Conservation (phyloP, 148 eudicot genomes). For the Amaranthus hypochondriacus region DNA sequence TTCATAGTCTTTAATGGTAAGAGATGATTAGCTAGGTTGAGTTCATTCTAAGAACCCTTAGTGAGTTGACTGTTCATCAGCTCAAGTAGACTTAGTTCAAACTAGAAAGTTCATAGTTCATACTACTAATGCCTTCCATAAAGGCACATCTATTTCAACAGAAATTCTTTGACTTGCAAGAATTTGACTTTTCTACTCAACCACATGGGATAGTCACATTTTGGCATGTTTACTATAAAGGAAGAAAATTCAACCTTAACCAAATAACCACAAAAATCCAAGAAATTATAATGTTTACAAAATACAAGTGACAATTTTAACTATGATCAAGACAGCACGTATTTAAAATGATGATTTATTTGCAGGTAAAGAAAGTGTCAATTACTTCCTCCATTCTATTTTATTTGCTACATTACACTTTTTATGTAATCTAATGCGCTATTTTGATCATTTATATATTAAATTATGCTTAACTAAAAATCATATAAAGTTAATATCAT, state of each 20-base stretch:
- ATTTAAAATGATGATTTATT: background rate
- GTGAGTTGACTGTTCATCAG: too few species aligned
- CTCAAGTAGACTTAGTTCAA: too few species aligned
- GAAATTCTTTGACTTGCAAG: background rate
- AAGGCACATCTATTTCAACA: background rate
- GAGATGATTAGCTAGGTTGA: too few species aligned
- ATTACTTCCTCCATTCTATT: too few species aligned
- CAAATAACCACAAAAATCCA: background rate
- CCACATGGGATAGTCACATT: background rate
- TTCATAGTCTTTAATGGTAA: too few species aligned
- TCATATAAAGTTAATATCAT: too few species aligned
- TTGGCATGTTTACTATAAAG: background rate
- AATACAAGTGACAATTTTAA: slow-evolving; percentile 1
- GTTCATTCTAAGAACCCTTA: background rate
- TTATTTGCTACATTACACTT: too few species aligned
- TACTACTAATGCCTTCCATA: background rate
- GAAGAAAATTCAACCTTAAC: background rate
- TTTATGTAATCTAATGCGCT: too few species aligned
- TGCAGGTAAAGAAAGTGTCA: background rate
- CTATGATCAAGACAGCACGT: background rate
- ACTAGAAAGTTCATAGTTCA: too few species aligned
- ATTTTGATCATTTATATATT: too few species aligned
- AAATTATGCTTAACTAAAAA: too few species aligned
- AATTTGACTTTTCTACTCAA: slow-evolving; percentile 4
- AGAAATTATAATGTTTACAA: background rate